phyloP scores from a whole-genome alignment of 805 yeast genomes.

The Suhomyces emberorum region DNA sequence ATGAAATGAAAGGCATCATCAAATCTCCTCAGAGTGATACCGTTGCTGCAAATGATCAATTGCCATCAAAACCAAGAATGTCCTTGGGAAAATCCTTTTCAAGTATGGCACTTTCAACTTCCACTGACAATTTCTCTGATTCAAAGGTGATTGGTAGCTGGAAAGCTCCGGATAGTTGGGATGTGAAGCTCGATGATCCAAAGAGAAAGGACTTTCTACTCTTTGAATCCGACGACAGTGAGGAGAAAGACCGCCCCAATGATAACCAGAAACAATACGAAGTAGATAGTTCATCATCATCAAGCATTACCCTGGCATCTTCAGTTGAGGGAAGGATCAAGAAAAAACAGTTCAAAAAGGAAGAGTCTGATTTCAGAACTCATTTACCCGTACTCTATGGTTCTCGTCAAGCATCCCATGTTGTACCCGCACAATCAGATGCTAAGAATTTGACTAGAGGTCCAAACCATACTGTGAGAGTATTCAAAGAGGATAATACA shows the following conservation, averaged over 20 bases:
- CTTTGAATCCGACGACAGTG: slow-evolving; percentile 17
- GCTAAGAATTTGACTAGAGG: slow-evolving; percentile 17
- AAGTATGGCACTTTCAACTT: slow-evolving; percentile 1
- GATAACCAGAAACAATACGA: slow-evolving; percentile 7
- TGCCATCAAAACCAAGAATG: neutral
- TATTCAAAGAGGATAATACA: slow-evolving; percentile 80
- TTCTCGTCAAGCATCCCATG: slow-evolving; percentile 18
- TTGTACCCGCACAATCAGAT: slow-evolving; percentile 10
- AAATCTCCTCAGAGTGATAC: slow-evolving; percentile 18
- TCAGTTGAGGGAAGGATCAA: slow-evolving; percentile 5
- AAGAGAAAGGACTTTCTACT: slow-evolving; percentile 6
- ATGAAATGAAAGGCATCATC: slow-evolving; percentile 52
- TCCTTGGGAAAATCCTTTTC: slow-evolving; percentile 7
- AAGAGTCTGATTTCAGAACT: neutral
- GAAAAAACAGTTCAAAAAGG: neutral
- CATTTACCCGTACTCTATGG: slow-evolving; percentile 36
- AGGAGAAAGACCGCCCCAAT: slow-evolving; percentile 5
- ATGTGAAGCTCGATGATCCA: slow-evolving; percentile 31
- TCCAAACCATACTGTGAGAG: slow-evolving; percentile 55
- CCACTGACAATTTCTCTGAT: slow-evolving; percentile 1
- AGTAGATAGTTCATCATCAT: slow-evolving; percentile 5
- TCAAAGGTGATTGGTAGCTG: slow-evolving; percentile 22
- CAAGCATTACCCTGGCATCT: slow-evolving; percentile 4
- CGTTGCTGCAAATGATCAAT: neutral
- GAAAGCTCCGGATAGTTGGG: slow-evolving; percentile 51